A percentile compares a stretch with the other conserved stretches of the same genome.
phyloP scores from a whole-genome alignment of 352 stramenopile genomes.

The Pythium coloratum region DNA sequence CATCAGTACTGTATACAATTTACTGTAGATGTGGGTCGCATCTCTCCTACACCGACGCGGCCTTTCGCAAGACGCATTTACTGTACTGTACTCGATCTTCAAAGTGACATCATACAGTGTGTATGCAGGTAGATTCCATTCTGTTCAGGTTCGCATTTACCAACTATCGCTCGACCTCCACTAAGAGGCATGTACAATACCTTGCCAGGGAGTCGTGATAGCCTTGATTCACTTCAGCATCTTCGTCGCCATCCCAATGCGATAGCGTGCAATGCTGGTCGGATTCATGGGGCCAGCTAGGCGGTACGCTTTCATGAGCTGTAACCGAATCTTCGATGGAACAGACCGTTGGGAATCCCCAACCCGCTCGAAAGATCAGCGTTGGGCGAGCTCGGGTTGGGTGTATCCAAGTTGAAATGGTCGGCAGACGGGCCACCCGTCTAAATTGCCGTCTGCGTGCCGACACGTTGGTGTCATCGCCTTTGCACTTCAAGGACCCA shows the following conservation, averaged over 20 bases:
- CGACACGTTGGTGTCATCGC: constrained; percentile 21
- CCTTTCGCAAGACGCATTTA: not conserved
- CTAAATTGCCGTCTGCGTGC: constrained; percentile 5
- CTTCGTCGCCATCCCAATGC: not conserved
- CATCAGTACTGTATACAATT: not conserved
- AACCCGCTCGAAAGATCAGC: constrained; percentile 22
- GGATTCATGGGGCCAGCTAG: not conserved
- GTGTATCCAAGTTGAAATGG: constrained; percentile 8
- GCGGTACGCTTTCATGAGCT: not conserved
- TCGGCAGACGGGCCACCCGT: not conserved
- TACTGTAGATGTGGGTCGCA: not conserved
- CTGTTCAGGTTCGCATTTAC: too few relatives aligned
- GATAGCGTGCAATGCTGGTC: not conserved
- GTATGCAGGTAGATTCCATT: not conserved
- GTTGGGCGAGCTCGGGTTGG: not conserved
- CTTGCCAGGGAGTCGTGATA: not conserved
- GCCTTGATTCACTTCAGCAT: constrained; percentile 1
- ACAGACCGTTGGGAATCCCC: constrained; percentile 23
- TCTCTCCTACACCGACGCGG: not conserved
- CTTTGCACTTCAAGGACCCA: constrained; percentile 24
- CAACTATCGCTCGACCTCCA: too few relatives aligned
- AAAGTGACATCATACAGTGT: not conserved
- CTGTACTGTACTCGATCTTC: too few relatives aligned
- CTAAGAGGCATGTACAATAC: too few relatives aligned
- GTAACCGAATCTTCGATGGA: constrained; percentile 45